Conservation (phyloP, 345 rosid species). For the Boechera stricta region DNA sequence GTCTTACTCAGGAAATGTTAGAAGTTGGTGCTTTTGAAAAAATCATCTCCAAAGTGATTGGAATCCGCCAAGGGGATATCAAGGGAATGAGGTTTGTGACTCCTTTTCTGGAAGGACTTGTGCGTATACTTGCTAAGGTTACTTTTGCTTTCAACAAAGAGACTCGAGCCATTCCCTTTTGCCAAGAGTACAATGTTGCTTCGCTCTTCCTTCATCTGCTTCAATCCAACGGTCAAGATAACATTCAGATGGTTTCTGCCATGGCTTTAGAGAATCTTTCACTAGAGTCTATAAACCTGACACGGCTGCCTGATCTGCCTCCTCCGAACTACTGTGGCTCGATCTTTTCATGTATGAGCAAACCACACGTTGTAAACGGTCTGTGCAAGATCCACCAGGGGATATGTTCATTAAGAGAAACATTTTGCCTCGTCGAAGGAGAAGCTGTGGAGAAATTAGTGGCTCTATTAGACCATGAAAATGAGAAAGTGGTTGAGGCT, state of each 20-base stretch:
- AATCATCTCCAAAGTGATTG: slow-evolving; percentile 58
- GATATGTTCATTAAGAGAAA: slow-evolving; percentile 68
- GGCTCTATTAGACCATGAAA: slow-evolving; percentile 71
- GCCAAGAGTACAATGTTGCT: slow-evolving; percentile 71
- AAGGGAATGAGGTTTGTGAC: slow-evolving; percentile 78
- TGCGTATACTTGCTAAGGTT: slow-evolving; percentile 76
- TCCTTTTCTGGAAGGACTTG: slow-evolving; percentile 85
- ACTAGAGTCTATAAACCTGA: slow-evolving; percentile 67
- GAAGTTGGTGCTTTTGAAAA: slow-evolving; percentile 68
- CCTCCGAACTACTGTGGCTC: slow-evolving; percentile 59
- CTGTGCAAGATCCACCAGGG: slow-evolving; percentile 82
- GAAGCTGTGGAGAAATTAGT: slow-evolving; percentile 72
- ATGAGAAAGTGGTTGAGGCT: slow-evolving; percentile 81
- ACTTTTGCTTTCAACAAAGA: slow-evolving; percentile 77
- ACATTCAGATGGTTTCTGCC: slow-evolving; percentile 87
- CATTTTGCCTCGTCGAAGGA: slow-evolving; percentile 85
- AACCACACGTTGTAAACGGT: slow-evolving; percentile 68
- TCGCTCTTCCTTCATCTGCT: slow-evolving; percentile 73
- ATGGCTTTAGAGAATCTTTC: slow-evolving; percentile 89
- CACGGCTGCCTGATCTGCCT: slow-evolving; percentile 74
- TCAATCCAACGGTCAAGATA: slow-evolving; percentile 78
- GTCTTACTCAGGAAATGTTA: slow-evolving; percentile 87
- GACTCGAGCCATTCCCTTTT: slow-evolving; percentile 63
- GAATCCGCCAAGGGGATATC: slow-evolving; percentile 75
- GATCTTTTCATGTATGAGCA: slow-evolving; percentile 78